Conservation (phyloP, 306 rosid genomes). For the Glycine soja region DNA sequence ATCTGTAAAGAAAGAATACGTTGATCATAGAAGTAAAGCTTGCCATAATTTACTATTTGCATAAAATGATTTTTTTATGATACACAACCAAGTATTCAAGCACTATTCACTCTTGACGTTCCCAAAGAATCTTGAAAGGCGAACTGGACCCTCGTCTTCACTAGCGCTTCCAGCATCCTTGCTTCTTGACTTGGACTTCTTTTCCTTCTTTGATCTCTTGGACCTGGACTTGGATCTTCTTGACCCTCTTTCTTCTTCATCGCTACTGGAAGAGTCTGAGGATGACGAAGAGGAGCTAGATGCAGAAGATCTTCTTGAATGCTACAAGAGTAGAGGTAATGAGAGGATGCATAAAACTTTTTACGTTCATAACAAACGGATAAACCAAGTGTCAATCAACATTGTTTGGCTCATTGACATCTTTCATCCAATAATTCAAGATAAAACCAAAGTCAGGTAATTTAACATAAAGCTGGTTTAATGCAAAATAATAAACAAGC, state of each 20-base stretch:
- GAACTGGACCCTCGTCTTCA: constrained; percentile 82
- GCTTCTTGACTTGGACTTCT: constrained; percentile 74
- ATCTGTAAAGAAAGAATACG: constrained; percentile 44
- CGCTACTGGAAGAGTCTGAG: constrained; percentile 69
- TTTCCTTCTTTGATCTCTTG: constrained; percentile 83
- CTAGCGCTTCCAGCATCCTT: constrained; percentile 57
- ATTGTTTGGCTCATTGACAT: neutral
- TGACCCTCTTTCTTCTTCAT: constrained; percentile 73
- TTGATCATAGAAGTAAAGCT: constrained; percentile 33
- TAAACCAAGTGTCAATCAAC: neutral
- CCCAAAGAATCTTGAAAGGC: constrained; percentile 91
- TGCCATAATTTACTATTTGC: constrained; percentile 50
- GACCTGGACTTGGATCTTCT: constrained; percentile 89
- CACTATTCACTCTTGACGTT: constrained; percentile 60
- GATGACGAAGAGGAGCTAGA: constrained; percentile 79
- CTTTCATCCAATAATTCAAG: neutral
- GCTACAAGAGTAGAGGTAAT: constrained; percentile 58
- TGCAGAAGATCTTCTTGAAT: constrained; percentile 80
- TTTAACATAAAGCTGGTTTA: constrained; percentile 11
- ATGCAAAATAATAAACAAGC: constrained; percentile 34
- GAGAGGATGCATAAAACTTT: constrained; percentile 17
- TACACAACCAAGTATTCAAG: constrained; percentile 50
- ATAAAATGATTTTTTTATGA: constrained; percentile 47
- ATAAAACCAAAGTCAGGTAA: constrained; percentile 8
- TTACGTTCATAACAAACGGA: constrained; percentile 15